Conservation (phyloP, 2,329 filamentous ascomycete species). For the Alternaria sp. region DNA sequence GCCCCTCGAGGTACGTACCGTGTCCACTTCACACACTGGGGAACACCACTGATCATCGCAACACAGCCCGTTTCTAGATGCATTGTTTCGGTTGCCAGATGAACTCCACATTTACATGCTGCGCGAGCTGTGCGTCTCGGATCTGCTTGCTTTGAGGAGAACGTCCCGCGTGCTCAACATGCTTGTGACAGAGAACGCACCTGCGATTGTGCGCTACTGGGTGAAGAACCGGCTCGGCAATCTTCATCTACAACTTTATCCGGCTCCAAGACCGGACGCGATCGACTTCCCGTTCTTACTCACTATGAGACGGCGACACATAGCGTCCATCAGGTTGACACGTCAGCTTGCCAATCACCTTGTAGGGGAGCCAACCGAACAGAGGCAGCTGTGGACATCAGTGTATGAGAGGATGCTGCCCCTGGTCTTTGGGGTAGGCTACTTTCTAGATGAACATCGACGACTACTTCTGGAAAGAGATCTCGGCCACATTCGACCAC, state of each 20-base stretch:
- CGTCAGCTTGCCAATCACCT: conserved; percentile 43
- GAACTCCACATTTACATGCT: conserved; percentile 45
- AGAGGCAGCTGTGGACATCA: conserved; percentile 43
- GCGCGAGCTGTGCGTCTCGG: conserved; percentile 42
- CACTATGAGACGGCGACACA: conserved; percentile 44
- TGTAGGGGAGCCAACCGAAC: conserved; percentile 35
- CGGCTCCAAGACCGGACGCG: conserved; percentile 35
- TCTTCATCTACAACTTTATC: conserved; percentile 44
- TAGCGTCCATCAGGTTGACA: conserved; percentile 44
- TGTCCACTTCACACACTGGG: neutral
- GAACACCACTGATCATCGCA: conserved; percentile 5
- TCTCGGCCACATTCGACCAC: conserved; percentile 41
- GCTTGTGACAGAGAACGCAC: conserved; percentile 39
- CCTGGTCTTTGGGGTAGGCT: conserved; percentile 45
- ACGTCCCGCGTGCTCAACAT: conserved; percentile 42
- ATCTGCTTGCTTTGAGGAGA: conserved; percentile 39
- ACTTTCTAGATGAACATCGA: conserved; percentile 46
- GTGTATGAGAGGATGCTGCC: conserved; percentile 47
- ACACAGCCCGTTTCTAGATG: conserved; percentile 38
- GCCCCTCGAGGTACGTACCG: conserved; percentile 32
- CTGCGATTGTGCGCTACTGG: conserved; percentile 45
- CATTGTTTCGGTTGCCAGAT: conserved; percentile 41
- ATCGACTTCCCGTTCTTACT: conserved; percentile 44
- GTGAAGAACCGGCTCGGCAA: conserved; percentile 41
- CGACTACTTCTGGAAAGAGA: conserved; percentile 40